A percentile compares a stretch with the other conserved stretches of the same genome.
Conservation (phyloP, 208 protist species). For the Leishmania martiniquensis region DNA sequence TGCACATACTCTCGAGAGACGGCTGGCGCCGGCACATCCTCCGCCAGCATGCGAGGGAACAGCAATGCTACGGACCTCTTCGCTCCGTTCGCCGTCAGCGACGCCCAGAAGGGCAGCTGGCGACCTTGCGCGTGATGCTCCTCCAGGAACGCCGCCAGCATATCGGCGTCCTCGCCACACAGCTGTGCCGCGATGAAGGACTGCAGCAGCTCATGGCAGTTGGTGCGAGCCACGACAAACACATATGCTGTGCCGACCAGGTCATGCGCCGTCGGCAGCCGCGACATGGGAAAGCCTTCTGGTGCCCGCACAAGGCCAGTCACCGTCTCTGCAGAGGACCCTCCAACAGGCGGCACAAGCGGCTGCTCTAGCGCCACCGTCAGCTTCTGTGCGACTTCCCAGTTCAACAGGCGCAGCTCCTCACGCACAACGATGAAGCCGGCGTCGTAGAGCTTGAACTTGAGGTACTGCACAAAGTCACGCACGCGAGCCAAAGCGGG, state of each 20-base stretch:
- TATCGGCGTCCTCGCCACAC: slow-evolving; percentile 46
- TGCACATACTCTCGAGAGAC: slow-evolving; percentile 86
- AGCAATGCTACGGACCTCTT: slow-evolving; percentile 64
- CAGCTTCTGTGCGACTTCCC: slow-evolving; percentile 73
- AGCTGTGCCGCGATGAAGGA: slow-evolving; percentile 50
- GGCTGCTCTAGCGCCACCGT: slow-evolving; percentile 48
- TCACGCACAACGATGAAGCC: slow-evolving; percentile 87
- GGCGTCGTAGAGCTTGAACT: slow-evolving; percentile 79
- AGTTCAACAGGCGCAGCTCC: slow-evolving; percentile 78
- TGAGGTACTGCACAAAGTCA: slow-evolving; percentile 77
- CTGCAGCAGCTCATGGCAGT: slow-evolving; percentile 66
- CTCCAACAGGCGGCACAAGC: slow-evolving; percentile 6
- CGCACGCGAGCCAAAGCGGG: slow-evolving; percentile 55
- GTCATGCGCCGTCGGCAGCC: slow-evolving; percentile 32
- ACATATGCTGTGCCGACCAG: slow-evolving; percentile 73
- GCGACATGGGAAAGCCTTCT: slow-evolving; percentile 23
- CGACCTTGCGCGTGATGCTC: slow-evolving; percentile 27
- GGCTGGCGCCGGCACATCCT: slow-evolving; percentile 61
- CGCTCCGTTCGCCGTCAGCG: slow-evolving; percentile 38
- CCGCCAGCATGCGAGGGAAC: slow-evolving; percentile 79
- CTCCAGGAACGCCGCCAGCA: slow-evolving; percentile 18
- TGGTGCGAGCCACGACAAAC: slow-evolving; percentile 71
- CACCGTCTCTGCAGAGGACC: background rate
- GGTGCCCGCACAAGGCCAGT: slow-evolving; percentile 1
- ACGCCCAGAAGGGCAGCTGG: slow-evolving; percentile 36